Conservation (phyloP, 2,329 filamentous ascomycete genomes). For the Aspergillus glaucus region DNA sequence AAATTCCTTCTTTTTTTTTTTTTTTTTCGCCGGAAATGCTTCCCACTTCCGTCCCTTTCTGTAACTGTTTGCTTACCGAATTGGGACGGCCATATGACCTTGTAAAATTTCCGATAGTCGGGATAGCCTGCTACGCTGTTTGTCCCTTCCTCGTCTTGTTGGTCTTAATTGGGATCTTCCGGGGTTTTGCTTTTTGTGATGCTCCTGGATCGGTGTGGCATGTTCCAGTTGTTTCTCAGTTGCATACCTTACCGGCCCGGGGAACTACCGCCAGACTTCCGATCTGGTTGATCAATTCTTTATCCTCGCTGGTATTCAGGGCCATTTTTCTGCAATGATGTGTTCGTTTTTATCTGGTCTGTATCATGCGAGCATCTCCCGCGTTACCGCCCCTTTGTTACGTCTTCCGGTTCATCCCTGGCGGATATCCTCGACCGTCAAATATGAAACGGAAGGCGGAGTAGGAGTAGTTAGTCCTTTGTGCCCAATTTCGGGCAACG, state of each 20-base stretch:
- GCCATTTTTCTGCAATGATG: not conserved
- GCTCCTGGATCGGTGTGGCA: not conserved
- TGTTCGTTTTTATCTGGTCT: not conserved
- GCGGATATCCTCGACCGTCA: not conserved
- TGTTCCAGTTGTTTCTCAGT: not conserved
- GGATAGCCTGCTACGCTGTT: not conserved
- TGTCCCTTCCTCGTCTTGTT: not conserved
- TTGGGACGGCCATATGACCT: not conserved
- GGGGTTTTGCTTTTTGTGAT: not conserved
- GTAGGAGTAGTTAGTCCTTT: not conserved
- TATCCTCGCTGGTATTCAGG: not conserved
- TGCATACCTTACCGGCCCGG: not conserved
- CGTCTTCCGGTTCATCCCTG: not conserved
- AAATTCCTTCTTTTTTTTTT: not conserved
- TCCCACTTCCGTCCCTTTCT: not conserved
- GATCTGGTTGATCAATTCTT: constrained; percentile 1
- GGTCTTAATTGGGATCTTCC: not conserved
- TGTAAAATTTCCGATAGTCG: not conserved
- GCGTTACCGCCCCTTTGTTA: not conserved
- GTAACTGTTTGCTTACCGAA: not conserved
- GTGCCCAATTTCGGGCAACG: not conserved
- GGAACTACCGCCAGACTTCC: not conserved
- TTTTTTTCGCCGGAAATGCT: not conserved
- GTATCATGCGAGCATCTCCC: not conserved
- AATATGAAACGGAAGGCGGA: not conserved